Evolutionary conservation across 805 yeast species (phyloP), one percentile per base, ranked within the genome.

Genomic region (Metschnikowia koreensis): DNA sequence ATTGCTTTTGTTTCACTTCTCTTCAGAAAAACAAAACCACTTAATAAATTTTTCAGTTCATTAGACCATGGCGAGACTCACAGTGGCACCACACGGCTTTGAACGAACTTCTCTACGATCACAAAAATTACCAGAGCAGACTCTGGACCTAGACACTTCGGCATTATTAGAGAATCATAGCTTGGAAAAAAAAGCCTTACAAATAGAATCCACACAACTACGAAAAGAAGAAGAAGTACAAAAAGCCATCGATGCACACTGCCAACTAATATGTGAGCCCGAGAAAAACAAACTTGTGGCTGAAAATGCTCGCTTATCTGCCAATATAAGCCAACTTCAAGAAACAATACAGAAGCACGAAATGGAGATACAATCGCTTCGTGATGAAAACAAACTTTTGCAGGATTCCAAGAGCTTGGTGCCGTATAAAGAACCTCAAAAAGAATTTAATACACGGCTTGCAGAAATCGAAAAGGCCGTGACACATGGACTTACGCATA

Each of bases 31-130:
- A 37, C 39, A 10, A 37, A 37, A 37, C 8, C 39, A n/a, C n/a
- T n/a, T n/a, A n/a, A n/a, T n/a, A n/a, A n/a, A n/a, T n/a, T 22
- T 10, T 39, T 39, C 41, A 3, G 6, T 39, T 17, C 12, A 26
- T 41, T 15, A 10, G 10, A 31, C 11, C 41, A 58, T 58, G 61
- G 61, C 60, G 17, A 42, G 52, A 28, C 56, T 57, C 16, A 50
- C 60, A 5, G 31, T 56, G 11, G 57, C 54, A 16, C 50, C 55
- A 15, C 61, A 52, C 27, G 52, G 53, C 33, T 52, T 54, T 31
- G 58, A 49, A 29, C 47, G 46, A 8, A 44, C 26, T 7, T 12
- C 31, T 26, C 27, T 15, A 44, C 41, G 31, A 28, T 2, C 41
- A 11, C 38, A 36, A 13, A 40, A n/a, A 46, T 22, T 22, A 22